Evolutionary conservation across 352 stramenopile genomes (phyloP), one percentile per base, ranked within the genome.

Genomic region (Phytophthora capsici): DNA sequence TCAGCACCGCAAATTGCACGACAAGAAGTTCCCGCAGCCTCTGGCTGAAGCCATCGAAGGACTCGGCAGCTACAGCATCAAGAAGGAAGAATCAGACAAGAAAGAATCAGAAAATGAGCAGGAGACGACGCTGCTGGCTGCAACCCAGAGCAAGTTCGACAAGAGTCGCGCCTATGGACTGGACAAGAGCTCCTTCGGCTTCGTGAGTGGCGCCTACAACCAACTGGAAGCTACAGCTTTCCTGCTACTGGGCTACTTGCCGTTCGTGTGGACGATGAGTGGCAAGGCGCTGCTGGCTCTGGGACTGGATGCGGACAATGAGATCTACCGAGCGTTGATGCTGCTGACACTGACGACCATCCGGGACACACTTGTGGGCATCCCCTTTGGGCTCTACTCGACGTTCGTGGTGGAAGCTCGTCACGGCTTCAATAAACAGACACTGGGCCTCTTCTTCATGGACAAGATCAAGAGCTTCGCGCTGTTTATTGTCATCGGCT

Each of bases 391-490:
- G 17, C 70, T 94, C n/a, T 98, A 98, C 78, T 97, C 88, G 53
- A 99, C 94, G 7, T 99, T 99, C 75, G 84, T 97, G 41, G 88
- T 99, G 52, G 97, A 99, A 71, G 87, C 85, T 37, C 90, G 95
- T 32, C 97, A 99, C 67, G 97, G 97, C 22, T 99, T 99, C 66
- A 99, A 99, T 78, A 99, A 99, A 71, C 90, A 97, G 63, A 99
- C 97, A 20, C 64, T 96, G 1, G 73, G 75, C 14, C 77, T 99
- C 16, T 99, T 99, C 66, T 77, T 98, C 41, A 89, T 82, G 14
- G 97, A 99, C 82, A 98, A 98, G 69, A 55, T 98, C 58, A 99
- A 99, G 70, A 77, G 80, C 20, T 75, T 99, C 4, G 40, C 69
- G 38, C 76, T 99, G n/a, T 94, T 92, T 51, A 75, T 90, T 20